Conservation (phyloP, 306 rosid genomes). For the Prunus persica region Prunus_persica_NCBIv2 NC_034009.1:44643001-44643500, state of each 20-base stretch:
- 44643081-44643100: conserved; percentile 79
- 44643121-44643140: conserved; percentile 94
- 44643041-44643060: conserved; percentile 93
- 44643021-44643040: conserved; percentile 59
- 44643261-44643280: neutral
- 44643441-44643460: no score
- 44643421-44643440: no score
- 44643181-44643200: conserved; percentile 63
- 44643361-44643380: neutral
- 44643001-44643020: conserved; percentile 64
- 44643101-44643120: conserved; percentile 76
- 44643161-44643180: conserved; percentile 97
- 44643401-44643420: neutral
- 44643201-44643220: neutral
- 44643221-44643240: conserved; percentile 1
- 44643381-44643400: neutral
- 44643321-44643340: neutral
- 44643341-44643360: neutral
- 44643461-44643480: neutral
- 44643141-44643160: conserved; percentile 75
- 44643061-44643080: conserved; percentile 97
- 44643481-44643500: neutral
- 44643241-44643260: neutral
- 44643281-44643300: neutral
- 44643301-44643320: neutral